These are phyloP conservation scores for Neofusicoccum sp. DNA, from an alignment of 2,329 filamentous ascomycete species.

Conservation along the genomic window DNA sequence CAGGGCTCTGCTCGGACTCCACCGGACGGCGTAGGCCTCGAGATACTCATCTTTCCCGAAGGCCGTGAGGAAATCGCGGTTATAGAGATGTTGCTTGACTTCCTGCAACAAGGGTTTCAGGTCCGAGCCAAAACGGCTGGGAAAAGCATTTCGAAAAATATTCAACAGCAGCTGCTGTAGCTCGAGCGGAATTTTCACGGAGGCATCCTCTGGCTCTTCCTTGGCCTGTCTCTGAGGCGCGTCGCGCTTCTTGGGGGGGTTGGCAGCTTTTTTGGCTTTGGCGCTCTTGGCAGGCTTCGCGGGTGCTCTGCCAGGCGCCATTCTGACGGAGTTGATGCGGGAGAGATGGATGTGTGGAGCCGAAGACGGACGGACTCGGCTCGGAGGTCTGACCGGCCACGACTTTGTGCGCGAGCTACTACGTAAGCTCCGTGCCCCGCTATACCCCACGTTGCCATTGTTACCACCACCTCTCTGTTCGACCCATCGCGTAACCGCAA, in stretches of 20 bases:
- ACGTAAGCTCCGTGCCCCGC: background rate
- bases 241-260: constrained; percentile 3
- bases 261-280: background rate
- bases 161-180: constrained; percentile 71
- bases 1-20: constrained; percentile 83
- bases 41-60: constrained; percentile 72
- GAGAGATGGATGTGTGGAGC: background rate
- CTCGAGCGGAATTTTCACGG: constrained; percentile 42
- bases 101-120: constrained; percentile 65
- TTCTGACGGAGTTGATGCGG: background rate
- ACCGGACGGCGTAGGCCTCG: constrained; percentile 81
- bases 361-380: background rate
- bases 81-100: constrained; percentile 82
- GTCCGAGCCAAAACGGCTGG: constrained; percentile 42
- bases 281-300: background rate
- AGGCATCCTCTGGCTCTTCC: background rate
- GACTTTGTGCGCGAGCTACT: background rate
- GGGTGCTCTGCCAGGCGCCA: background rate
- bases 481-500: background rate
- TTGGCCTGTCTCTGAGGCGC: background rate
- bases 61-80: constrained; percentile 76
- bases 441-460: background rate
- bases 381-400: background rate
- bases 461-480: background rate
- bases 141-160: constrained; percentile 68